Conservation (phyloP, 2,329 filamentous ascomycete genomes). For the Aspergillus novoparasiticus region DNA sequence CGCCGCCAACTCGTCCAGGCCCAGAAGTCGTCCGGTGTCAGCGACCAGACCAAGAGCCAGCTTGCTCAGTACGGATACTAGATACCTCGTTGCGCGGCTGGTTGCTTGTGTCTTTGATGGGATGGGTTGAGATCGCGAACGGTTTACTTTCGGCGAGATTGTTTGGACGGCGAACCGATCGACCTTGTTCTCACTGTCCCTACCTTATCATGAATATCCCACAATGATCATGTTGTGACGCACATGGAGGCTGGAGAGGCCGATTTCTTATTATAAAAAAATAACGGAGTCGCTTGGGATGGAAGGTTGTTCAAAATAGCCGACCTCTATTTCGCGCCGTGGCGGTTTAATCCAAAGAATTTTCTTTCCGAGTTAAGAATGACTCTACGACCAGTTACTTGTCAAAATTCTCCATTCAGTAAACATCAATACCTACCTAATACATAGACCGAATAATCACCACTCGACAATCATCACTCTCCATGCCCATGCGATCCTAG, state of each 20-base stretch:
- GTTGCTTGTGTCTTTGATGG: constrained; percentile 45
- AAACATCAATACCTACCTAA: neutral
- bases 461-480: neutral
- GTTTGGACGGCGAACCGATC: constrained; percentile 42
- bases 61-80: constrained; percentile 94
- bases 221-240: constrained; percentile 39
- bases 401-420: constrained; percentile 5
- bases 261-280: constrained; percentile 39
- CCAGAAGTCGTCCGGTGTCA: constrained; percentile 86
- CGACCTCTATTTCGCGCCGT: constrained; percentile 45
- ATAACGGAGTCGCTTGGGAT: constrained; percentile 45
- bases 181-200: constrained; percentile 39
- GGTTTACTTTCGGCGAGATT: constrained; percentile 42
- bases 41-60: constrained; percentile 83
- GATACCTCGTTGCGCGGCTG: constrained; percentile 44
- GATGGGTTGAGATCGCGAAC: constrained; percentile 44
- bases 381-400: constrained; percentile 19
- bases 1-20: constrained; percentile 88
- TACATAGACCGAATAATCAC: neutral
- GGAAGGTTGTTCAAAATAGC: constrained; percentile 46
- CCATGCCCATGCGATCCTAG: neutral
- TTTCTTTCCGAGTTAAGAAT: constrained; percentile 36
- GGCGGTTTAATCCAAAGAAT: constrained; percentile 48
- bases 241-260: constrained; percentile 34
- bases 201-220: constrained; percentile 38